Conservation (phyloP, 352 stramenopile species). For the Globisporangium paroecandrum region DNA sequence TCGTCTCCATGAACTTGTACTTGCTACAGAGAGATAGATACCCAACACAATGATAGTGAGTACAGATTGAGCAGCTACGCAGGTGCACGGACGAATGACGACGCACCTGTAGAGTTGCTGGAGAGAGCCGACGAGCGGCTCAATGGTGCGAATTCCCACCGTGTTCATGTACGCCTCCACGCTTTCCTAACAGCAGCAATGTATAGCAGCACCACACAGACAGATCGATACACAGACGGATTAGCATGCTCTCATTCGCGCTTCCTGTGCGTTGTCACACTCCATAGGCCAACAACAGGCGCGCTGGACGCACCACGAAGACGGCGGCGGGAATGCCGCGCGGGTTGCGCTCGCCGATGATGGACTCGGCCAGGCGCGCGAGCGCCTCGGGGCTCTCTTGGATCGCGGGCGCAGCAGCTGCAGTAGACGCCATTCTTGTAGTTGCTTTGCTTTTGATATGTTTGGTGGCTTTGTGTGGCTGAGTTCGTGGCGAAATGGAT, state of each 20-base stretch:
- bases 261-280: background rate
- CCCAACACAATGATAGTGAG: background rate
- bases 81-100: background rate
- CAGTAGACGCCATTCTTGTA: conserved; percentile 32
- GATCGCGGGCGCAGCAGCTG: conserved; percentile 24
- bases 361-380: conserved; percentile 59
- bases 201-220: conserved; percentile 4
- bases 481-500: background rate
- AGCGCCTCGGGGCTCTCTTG: conserved; percentile 72
- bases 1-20: conserved; percentile 90
- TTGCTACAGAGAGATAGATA: conserved; percentile 41
- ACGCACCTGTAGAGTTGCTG: conserved; percentile 77
- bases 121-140: conserved; percentile 73
- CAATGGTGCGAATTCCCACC: conserved; percentile 54
- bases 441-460: background rate
- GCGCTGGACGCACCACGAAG: conserved; percentile 53
- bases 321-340: conserved; percentile 75
- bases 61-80: background rate
- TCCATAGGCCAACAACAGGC: background rate
- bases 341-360: conserved; percentile 78
- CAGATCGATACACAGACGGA: background rate
- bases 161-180: conserved; percentile 70
- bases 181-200: conserved; percentile 34
- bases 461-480: background rate
- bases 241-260: too few relatives aligned